Evolutionary conservation across 805 yeast species (phyloP), one percentile per base, ranked within the genome.

Genomic region (Yamadazyma phyllophila): DNA sequence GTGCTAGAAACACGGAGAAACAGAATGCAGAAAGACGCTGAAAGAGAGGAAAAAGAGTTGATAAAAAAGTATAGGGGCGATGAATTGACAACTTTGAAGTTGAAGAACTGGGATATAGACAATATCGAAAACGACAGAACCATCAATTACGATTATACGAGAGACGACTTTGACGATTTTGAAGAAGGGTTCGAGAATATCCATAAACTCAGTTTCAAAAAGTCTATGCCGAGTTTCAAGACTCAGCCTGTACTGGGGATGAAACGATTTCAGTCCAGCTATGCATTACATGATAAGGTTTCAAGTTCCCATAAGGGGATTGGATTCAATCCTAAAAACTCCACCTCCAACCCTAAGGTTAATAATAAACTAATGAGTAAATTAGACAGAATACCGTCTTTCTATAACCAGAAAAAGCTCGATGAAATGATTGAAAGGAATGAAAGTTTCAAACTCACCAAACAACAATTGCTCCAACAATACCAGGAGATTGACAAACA

Each of bases 301-400:
- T 29, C 31, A 29, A 29, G 31, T 10, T n/a, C 24, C 24, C 24
- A 20, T 6, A 20, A 20, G 24, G 24, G 24, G 24, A 20, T 29
- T 29, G 31, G 31, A 29, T n/a, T 29, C 2, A n/a, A 12, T 5
- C 24, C 12, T 11, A 30, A 9, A 12, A n/a, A 17, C 11, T 11
- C 20, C 8, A n/a, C 16, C 4, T 11, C 20, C 12, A 27, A 34
- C 16, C 66, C 66, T 49, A 68, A 68, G 41, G 57, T 59, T 44
- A 64, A 62, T 43, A 63, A 67, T 46, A 60, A 60, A 42, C 59
- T 71, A 30, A 67, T 68, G 26, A 49, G 61, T 30, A 69, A 66
- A 48, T 53, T 71, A 35, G 72, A 68, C 45, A 50, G 76, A 29
- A 71, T 71, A 41, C 76, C 76, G 0, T 69, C 74, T 0, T 71